These are phyloP conservation scores for Diplosphaera chodatii DNA, from an alignment of 139 green algal genomes.

Conservation along the genomic window DNA sequence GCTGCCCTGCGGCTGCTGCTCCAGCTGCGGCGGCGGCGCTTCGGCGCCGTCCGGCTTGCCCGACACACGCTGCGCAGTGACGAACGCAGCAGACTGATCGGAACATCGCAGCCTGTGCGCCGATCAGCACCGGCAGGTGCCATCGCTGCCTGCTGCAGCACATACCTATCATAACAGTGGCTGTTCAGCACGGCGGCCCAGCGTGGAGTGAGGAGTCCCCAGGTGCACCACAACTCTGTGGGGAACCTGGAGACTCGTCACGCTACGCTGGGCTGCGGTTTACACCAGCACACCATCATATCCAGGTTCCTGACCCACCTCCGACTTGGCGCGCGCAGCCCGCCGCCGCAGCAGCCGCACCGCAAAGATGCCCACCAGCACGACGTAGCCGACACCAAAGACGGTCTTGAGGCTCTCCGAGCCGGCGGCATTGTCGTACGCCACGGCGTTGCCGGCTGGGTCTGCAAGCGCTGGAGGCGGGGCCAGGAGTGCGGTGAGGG, in stretches of 20 bases:
- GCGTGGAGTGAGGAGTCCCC: no score
- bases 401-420: conserved; percentile 36
- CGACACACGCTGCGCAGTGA: not conserved
- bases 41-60: not conserved
- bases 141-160: no score
- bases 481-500: no score
- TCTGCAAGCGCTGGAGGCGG: not conserved
- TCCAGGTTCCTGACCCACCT: conserved; percentile 6
- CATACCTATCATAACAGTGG: no score
- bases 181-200: no score
- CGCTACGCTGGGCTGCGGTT: no score
- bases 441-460: conserved; percentile 7
- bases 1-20: not conserved
- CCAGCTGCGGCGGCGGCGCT: no score
- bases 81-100: not conserved
- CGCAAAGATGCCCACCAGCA: conserved; percentile 32
- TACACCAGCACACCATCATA: not conserved
- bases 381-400: conserved; percentile 35
- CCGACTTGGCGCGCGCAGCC: conserved; percentile 11
- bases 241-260: no score
- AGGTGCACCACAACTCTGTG: no score
- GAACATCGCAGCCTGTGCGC: not conserved
- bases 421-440: conserved; percentile 30
- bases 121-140: no score
- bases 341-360: conserved; percentile 25